Evolutionary conservation across 495 filamentous ascomycete genomes (phyloP).

Genomic region (Letharia lupina): DNA sequence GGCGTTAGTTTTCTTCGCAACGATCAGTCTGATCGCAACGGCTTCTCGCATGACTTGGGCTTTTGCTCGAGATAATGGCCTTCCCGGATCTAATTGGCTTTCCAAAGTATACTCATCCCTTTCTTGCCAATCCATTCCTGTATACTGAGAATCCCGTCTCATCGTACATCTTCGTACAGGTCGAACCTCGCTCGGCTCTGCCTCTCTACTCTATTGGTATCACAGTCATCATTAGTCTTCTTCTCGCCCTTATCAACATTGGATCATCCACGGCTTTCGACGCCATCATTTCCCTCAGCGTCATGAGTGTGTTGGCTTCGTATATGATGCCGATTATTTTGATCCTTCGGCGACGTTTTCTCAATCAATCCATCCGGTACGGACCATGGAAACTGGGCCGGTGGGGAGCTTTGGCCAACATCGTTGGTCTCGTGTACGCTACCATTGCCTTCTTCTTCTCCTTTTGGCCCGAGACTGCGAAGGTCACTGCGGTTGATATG

Average conservation of each 20-base stretch:
- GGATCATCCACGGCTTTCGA: constrained; percentile 43
- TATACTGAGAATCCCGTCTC: background rate
- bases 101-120: constrained; percentile 5
- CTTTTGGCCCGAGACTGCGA: constrained; percentile 28
- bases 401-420: constrained; percentile 27
- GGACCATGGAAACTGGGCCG: constrained; percentile 26
- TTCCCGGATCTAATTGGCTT: constrained; percentile 31
- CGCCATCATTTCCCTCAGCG: constrained; percentile 36
- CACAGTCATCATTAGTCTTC: constrained; percentile 35
- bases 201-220: constrained; percentile 41
- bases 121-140: background rate
- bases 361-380: constrained; percentile 24
- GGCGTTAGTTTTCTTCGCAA: constrained; percentile 31
- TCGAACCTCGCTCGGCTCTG: constrained; percentile 33
- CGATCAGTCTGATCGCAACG: constrained; percentile 40
- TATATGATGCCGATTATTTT: constrained; percentile 32
- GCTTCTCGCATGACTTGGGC: constrained; percentile 47
- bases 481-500: constrained; percentile 28
- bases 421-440: constrained; percentile 26
- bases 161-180: background rate
- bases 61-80: constrained; percentile 51
- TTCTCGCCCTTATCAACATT: constrained; percentile 39
- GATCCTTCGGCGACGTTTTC: constrained; percentile 12
- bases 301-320: constrained; percentile 29
- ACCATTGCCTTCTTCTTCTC: constrained; percentile 27